phyloP scores from a whole-genome alignment of 805 yeast species.

The Myxozyma geophila region DNA sequence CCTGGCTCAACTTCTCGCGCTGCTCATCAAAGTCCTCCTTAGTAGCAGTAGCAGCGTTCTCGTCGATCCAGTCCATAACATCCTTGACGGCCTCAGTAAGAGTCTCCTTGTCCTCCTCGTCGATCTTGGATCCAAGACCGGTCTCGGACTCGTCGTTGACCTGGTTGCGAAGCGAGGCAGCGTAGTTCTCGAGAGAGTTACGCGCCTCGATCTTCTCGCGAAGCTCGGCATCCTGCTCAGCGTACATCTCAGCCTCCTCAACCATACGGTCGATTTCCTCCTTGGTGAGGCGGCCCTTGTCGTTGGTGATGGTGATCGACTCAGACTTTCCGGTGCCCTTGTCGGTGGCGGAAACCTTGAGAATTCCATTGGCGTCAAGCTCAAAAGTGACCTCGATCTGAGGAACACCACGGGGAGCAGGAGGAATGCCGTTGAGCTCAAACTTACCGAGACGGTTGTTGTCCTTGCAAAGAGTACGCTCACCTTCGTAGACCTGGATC shows the following conservation, averaged over 20 bases:
- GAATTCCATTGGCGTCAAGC: slow-evolving; percentile 95
- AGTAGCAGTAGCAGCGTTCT: slow-evolving; percentile 81
- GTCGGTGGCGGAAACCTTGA: slow-evolving; percentile 94
- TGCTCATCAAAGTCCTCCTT: slow-evolving; percentile 94
- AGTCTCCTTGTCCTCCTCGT: slow-evolving; percentile 89
- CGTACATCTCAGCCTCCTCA: slow-evolving; percentile 93
- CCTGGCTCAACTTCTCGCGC: slow-evolving; percentile 75
- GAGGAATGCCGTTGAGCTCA: slow-evolving; percentile 95
- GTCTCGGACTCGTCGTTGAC: slow-evolving; percentile 54
- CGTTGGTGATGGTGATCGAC: slow-evolving; percentile 96
- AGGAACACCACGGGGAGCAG: slow-evolving; percentile 99
- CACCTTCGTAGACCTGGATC: slow-evolving; percentile 98
- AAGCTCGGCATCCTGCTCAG: slow-evolving; percentile 84
- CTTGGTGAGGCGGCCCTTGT: slow-evolving; percentile 96
- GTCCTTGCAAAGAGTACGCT: slow-evolving; percentile 93
- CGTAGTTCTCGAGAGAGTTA: slow-evolving; percentile 86
- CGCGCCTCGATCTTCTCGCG: slow-evolving; percentile 86
- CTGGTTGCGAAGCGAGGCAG: slow-evolving; percentile 78
- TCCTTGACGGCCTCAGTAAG: slow-evolving; percentile 86
- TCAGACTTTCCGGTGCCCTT: slow-evolving; percentile 98
- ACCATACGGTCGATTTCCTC: slow-evolving; percentile 98
- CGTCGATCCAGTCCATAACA: slow-evolving; percentile 85
- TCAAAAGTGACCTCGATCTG: slow-evolving; percentile 97
- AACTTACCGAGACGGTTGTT: slow-evolving; percentile 96
- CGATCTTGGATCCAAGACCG: slow-evolving; percentile 76